phyloP scores from a whole-genome alignment of 208 protist species.

The Trypanosoma cruzi region DNA sequence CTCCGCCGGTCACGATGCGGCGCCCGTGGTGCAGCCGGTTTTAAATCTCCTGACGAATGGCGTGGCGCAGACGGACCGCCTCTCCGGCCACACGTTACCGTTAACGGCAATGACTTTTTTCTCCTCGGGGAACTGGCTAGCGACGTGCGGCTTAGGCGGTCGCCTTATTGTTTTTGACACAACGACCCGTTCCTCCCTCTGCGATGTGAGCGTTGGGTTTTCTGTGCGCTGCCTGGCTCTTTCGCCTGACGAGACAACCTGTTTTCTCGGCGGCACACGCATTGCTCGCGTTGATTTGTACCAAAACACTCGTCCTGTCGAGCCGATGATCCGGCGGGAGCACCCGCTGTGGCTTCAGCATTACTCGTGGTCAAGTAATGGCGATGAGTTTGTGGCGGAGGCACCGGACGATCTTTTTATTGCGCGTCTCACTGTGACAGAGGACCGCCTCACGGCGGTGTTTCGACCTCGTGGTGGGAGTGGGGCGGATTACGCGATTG shows the following conservation, averaged over 20 bases:
- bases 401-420: slow-evolving; percentile 20
- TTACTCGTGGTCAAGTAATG: slow-evolving; percentile 20
- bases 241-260: slow-evolving; percentile 64
- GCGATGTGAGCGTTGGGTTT: slow-evolving; percentile 45
- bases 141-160: slow-evolving; percentile 29
- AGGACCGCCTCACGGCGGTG: slow-evolving; percentile 5
- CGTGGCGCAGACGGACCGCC: slow-evolving; percentile 24
- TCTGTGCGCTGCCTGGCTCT: slow-evolving; percentile 44
- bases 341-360: slow-evolving; percentile 22
- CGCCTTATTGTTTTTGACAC: slow-evolving; percentile 45
- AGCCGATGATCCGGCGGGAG: slow-evolving; percentile 15
- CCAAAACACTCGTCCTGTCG: slow-evolving; percentile 21
- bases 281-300: slow-evolving; percentile 58
- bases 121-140: slow-evolving; percentile 33
- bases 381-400: slow-evolving; percentile 1
- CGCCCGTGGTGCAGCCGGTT: slow-evolving; percentile 49
- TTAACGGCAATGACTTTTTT: slow-evolving; percentile 36
- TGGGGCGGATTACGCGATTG: background rate
- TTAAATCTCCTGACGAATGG: slow-evolving; percentile 29
- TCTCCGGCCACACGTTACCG: slow-evolving; percentile 59
- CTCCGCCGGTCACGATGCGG: slow-evolving; percentile 71
- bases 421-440: slow-evolving; percentile 3
- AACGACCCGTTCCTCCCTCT: slow-evolving; percentile 25
- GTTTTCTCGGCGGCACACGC: slow-evolving; percentile 57
- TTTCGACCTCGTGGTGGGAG: slow-evolving; percentile 4